Evolutionary conservation across 169 alveolate genomes (phyloP).

Genomic region (Cytauxzoon felis): DNA sequence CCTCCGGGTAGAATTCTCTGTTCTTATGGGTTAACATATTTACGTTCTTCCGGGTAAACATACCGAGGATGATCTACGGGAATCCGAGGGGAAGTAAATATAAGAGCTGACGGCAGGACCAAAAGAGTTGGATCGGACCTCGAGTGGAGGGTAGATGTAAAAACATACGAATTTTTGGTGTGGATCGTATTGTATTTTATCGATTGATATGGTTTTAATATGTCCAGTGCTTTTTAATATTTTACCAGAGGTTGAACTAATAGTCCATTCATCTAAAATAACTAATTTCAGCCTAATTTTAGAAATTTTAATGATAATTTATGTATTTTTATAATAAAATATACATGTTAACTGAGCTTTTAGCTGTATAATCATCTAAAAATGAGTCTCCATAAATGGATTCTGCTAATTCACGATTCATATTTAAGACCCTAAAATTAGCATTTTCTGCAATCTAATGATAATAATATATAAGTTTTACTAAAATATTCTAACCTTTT

Average conservation of each 20-base stretch:
- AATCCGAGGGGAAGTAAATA: too few species aligned
- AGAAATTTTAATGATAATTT: constrained; percentile 61
- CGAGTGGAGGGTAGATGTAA: neutral
- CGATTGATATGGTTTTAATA: constrained; percentile 39
- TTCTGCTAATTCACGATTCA: constrained; percentile 69
- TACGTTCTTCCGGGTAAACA: too few species aligned
- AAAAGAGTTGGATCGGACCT: too few species aligned
- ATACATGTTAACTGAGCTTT: constrained; percentile 52
- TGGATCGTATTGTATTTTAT: constrained; percentile 44
- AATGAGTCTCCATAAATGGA: constrained; percentile 71
- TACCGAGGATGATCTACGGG: too few species aligned
- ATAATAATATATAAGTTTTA: neutral
- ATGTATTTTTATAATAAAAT: constrained; percentile 29
- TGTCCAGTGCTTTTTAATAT: constrained; percentile 56
- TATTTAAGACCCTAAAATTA: constrained; percentile 55
- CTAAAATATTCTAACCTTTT: constrained; percentile 15
- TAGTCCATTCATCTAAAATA: constrained; percentile 55
- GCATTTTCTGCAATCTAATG: constrained; percentile 61
- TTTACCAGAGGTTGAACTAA: constrained; percentile 26
- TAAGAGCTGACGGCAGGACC: too few species aligned
- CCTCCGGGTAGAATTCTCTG: too few species aligned
- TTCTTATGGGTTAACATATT: too few species aligned
- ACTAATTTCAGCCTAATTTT: constrained; percentile 55
- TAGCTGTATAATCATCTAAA: constrained; percentile 66
- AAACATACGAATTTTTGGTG: constrained; percentile 20